phyloP scores from a whole-genome alignment of 495 filamentous ascomycete species.

The Halenospora varia region DNA sequence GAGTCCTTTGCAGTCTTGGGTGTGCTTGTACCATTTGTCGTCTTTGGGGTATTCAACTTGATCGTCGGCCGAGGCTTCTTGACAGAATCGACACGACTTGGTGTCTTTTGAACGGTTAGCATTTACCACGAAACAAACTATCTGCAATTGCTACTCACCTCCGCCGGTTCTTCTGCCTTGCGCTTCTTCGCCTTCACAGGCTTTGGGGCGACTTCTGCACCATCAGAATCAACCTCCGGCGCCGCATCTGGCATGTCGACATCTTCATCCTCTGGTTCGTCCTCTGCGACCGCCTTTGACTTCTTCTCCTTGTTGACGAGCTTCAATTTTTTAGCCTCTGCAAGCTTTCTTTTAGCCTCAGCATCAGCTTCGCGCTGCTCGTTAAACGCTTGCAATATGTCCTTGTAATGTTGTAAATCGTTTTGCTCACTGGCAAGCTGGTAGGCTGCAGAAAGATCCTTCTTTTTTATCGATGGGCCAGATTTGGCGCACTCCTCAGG shows the following conservation, averaged over 20 bases:
- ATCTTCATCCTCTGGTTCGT: conserved; percentile 57
- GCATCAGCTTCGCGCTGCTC: conserved; percentile 56
- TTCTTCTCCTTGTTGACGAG: conserved; percentile 57
- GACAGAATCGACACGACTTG: conserved; percentile 53
- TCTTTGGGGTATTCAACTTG: conserved; percentile 55
- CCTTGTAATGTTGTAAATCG: conserved; percentile 72
- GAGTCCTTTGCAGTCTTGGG: conserved; percentile 48
- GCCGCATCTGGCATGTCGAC: conserved; percentile 72
- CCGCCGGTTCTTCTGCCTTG: conserved; percentile 64
- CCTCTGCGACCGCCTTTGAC: conserved; percentile 33
- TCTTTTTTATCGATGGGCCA: conserved; percentile 69
- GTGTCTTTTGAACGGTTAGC: conserved; percentile 40
- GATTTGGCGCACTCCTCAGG: conserved; percentile 59
- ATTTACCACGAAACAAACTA: conserved; percentile 29
- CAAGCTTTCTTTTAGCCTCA: conserved; percentile 57
- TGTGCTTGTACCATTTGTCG: conserved; percentile 44
- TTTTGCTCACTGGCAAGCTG: conserved; percentile 66
- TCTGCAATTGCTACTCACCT: conserved; percentile 44
- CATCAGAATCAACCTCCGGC: conserved; percentile 30
- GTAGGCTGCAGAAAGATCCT: conserved; percentile 69
- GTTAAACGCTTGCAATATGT: conserved; percentile 61
- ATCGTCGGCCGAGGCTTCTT: conserved; percentile 58
- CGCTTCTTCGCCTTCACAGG: conserved; percentile 68
- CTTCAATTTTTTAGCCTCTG: conserved; percentile 46
- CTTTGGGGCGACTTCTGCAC: conserved; percentile 49